Evolutionary conservation across 2,329 filamentous ascomycete species (phyloP), one percentile per base, ranked within the genome.

Genomic region (Balansia obtecta): DNA sequence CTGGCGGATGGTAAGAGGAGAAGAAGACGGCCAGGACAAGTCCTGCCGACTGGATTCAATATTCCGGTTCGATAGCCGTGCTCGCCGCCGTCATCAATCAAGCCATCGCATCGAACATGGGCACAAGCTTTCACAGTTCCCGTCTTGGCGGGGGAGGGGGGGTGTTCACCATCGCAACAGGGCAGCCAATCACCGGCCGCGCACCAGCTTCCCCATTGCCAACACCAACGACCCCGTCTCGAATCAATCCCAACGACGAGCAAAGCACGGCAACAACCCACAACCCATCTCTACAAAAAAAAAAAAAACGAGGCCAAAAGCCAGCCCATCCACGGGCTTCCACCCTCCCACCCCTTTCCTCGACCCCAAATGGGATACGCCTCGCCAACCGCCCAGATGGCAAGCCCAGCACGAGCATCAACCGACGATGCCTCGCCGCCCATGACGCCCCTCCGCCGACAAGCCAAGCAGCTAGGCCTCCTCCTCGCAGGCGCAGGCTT

Each of bases 401-500:
- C 45, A 11, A 30, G 43, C 39, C 34, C 46, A 12, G 42, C 55
- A 33, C 50, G 53, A 49, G 45, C 49, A 50, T 49, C 54, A 8
- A 46, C 42, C 18, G 43, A 46, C 45, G 61, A 47, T 44, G 53
- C 56, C 15, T 11, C 54, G 43, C 38, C 69, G 48, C 58, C 71
- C 47, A 71, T 72, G 15, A 62, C 67, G 46, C 76, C 79, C 44
- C 56, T 58, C 52, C 53, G 52, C 12, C 60, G 76, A 73, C 40
- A 63, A 10, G 39, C 77, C 46, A 75, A 75, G 49, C 83, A 89
- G 64, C 67, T 88, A 13, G 74, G 80, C 22, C 68, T 95, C 52
- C 84, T 93, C 66, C 72, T 83, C 58, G 81, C 83, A 53, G 91
- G 91, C 41, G 76, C 86, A 11, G 74, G 79, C 50, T 94, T 95